These are phyloP conservation scores for Aureobasidium mangrovei DNA, from an alignment of 2,329 filamentous ascomycete species.

Conservation along the genomic window DNA sequence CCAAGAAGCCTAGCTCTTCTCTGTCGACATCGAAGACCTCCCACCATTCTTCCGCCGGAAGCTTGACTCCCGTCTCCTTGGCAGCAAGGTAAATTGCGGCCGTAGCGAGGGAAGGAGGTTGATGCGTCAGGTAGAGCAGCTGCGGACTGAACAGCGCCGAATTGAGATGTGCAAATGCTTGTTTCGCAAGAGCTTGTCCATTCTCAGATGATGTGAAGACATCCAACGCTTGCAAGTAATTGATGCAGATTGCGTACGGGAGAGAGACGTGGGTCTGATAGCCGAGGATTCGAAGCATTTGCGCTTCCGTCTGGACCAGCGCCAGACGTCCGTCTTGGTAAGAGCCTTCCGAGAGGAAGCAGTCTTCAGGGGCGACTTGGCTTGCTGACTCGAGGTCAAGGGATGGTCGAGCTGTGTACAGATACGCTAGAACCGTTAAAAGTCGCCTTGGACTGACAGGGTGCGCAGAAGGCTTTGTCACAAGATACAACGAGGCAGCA, in stretches of 20 bases:
- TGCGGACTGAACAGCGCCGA: constrained; percentile 78
- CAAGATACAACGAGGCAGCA: constrained; percentile 70
- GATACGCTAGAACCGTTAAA: constrained; percentile 75
- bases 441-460: constrained; percentile 72
- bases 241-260: constrained; percentile 78
- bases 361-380: constrained; percentile 1
- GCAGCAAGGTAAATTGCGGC: constrained; percentile 87
- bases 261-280: constrained; percentile 81
- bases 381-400: neutral
- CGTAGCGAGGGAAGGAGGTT: constrained; percentile 75
- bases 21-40: constrained; percentile 94
- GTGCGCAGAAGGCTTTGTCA: constrained; percentile 70
- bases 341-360: constrained; percentile 50
- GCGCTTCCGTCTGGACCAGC: constrained; percentile 66
- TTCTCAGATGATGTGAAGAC: constrained; percentile 41
- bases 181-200: constrained; percentile 49
- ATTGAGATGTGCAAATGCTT: constrained; percentile 73
- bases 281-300: constrained; percentile 64
- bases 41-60: constrained; percentile 89
- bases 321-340: constrained; percentile 57
- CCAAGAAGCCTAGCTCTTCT: constrained; percentile 87
- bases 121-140: constrained; percentile 82
- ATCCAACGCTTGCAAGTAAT: constrained; percentile 84
- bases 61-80: constrained; percentile 62
- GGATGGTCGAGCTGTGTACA: constrained; percentile 54